Evolutionary conservation across 192 early-diverging fungal genomes (phyloP).

Genomic region (Oehlia diaphana): DNA sequence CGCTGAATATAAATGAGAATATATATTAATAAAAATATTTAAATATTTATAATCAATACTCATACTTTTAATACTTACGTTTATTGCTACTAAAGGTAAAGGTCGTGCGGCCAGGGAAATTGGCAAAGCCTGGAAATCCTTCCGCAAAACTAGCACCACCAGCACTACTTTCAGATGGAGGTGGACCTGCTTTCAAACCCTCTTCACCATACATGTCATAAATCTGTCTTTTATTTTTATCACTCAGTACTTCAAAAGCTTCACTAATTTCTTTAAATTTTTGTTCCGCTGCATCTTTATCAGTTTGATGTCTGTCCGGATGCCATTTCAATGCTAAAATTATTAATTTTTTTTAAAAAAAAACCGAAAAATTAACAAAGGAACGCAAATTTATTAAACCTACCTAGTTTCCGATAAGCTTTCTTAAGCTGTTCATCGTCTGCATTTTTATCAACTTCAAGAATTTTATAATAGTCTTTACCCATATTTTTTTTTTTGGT

Average conservation of each 20-base stretch:
- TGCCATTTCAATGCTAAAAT: conserved; percentile 73
- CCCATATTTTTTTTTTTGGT: conserved; percentile 52
- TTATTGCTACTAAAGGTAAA: conserved; percentile 64
- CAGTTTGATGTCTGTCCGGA: conserved; percentile 65
- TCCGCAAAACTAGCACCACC: conserved; percentile 59
- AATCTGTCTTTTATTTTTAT: conserved; percentile 88
- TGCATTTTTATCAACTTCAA: conserved; percentile 76
- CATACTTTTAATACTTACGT: neutral
- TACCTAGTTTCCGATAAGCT: conserved; percentile 65
- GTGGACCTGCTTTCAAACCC: conserved; percentile 76
- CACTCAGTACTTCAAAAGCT: conserved; percentile 94
- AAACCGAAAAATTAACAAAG: neutral
- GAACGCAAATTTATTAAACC: neutral
- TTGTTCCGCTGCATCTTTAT: conserved; percentile 66
- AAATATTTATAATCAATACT: neutral
- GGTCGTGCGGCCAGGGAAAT: conserved; percentile 52
- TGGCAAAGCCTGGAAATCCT: conserved; percentile 40
- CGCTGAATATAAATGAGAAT: neutral
- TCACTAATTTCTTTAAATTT: conserved; percentile 98
- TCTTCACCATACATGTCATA: conserved; percentile 98
- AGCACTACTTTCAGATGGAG: conserved; percentile 48
- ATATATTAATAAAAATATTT: neutral
- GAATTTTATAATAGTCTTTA: conserved; percentile 95
- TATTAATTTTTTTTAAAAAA: neutral
- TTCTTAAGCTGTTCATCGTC: conserved; percentile 79